Conservation (phyloP, 768 basidiomycete species). For the Hericium coralloides region DNA sequence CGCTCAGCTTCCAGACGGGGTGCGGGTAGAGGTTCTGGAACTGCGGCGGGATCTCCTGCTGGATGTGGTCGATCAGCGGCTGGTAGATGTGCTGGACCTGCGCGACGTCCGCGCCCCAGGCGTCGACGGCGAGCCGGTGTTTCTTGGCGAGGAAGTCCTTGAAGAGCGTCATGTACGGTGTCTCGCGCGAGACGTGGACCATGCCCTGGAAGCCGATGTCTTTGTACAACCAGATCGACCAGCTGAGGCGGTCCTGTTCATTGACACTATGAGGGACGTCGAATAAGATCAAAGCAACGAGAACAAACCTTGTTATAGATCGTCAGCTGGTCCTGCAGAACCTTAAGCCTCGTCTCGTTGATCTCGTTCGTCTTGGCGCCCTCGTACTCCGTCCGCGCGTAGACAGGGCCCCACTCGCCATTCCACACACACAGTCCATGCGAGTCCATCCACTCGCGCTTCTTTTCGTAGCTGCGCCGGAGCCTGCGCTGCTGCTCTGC, state of each 20-base stretch:
- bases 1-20: conserved; percentile 54
- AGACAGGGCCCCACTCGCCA: conserved; percentile 82
- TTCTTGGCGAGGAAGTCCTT: conserved; percentile 66
- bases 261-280: not conserved
- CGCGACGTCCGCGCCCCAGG: conserved; percentile 66
- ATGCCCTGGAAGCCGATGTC: conserved; percentile 85
- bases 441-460: conserved; percentile 71
- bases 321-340: conserved; percentile 63
- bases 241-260: conserved; percentile 50
- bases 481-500: conserved; percentile 45
- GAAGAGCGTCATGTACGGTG: conserved; percentile 66
- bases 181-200: conserved; percentile 61
- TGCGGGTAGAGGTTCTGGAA: conserved; percentile 50
- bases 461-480: conserved; percentile 56
- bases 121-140: conserved; percentile 66
- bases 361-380: conserved; percentile 53
- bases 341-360: conserved; percentile 55
- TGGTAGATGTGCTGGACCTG: conserved; percentile 50
- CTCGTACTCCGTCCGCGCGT: conserved; percentile 45
- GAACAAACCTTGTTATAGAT: conserved; percentile 55
- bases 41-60: conserved; percentile 40
- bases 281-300: too few relatives aligned
- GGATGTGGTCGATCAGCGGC: conserved; percentile 55
- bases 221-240: conserved; percentile 87
- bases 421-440: conserved; percentile 63